These are phyloP conservation scores for Phytophthora hybrid DNA, from an alignment of 352 stramenopile genomes.

Conservation along the genomic window DNA sequence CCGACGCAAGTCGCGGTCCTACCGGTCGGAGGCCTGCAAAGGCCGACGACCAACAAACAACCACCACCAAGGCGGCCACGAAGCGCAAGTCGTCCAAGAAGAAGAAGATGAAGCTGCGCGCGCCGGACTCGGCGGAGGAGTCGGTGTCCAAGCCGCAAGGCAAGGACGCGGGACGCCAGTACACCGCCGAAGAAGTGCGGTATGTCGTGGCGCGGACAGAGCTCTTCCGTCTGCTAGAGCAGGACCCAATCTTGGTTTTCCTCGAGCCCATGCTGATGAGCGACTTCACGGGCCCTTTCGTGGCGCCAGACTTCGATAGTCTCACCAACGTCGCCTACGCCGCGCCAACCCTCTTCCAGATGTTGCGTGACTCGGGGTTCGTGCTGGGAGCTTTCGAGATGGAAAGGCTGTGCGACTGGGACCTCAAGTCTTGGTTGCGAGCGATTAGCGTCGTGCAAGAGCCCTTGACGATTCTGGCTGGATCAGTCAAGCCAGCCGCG, in stretches of 20 bases:
- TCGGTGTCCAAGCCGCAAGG: neutral
- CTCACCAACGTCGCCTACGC: neutral
- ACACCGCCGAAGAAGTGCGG: neutral
- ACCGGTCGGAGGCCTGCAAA: too few species aligned
- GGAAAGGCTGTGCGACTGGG: too few species aligned
- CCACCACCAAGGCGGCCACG: neutral
- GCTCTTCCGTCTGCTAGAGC: constrained; percentile 3
- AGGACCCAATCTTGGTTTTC: neutral
- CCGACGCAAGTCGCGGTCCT: too few species aligned
- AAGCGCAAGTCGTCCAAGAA: neutral
- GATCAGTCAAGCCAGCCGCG: too few species aligned
- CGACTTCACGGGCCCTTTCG: too few species aligned
- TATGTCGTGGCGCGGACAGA: neutral
- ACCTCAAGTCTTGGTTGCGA: too few species aligned
- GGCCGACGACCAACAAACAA: neutral
- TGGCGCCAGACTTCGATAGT: too few species aligned
- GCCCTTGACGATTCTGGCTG: too few species aligned
- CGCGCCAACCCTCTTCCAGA: neutral
- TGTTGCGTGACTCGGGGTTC: constrained; percentile 1
- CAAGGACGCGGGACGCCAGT: neutral
- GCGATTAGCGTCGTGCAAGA: too few species aligned
- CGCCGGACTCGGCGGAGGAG: constrained; percentile 2
- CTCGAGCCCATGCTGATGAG: neutral
- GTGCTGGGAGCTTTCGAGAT: neutral
- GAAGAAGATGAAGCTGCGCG: neutral